Evolutionary conservation across 805 yeast genomes (phyloP), one percentile per base, ranked within the genome.

Genomic region (Kuraishia hungarica): DNA sequence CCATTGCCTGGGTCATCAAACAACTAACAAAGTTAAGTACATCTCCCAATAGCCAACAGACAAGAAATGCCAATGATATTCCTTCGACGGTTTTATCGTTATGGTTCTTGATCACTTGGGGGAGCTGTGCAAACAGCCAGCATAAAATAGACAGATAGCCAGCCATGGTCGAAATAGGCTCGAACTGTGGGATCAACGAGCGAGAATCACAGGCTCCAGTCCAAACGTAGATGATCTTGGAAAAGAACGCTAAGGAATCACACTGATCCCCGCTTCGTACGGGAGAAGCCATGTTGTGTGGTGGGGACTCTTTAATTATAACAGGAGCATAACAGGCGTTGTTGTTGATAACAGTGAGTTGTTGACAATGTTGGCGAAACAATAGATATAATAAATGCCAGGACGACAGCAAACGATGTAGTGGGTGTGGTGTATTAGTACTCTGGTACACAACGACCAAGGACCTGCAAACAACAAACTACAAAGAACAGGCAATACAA

Each of bases 61-160:
- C 58, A 2, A 86, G 74, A 60, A 86, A 86, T 4, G 76, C 74
- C 35, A 80, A 73, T 13, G 89, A 82, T 22, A 86, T 73, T 2
- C 92, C 92, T 20, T 81, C 88, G 3, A 87, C 87, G 1, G 87
- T 79, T 58, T 82, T 78, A 61, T 73, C 73, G 15, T 70, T 67
- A 65, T 82, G 83, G 64, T 86, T 86, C 61, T 78, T 73, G 56
- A 77, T 67, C 13, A 86, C 83, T 63, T 86, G 93, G 1, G 92
- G 92, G 19, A 83, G 63, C 66, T 86, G 92, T 2, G 92, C 92
- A 65, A 85, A 82, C 39, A 85, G 71, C 92, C 93, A 86, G 56
- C 84, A 76, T 5, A 70, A 67, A 46, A 82, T 69, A 2, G 87
- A 82, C 19, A 72, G 53, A 35, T 65, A 66, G 1, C 72, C 74